Percentiles rank a stretch among this genome's conserved stretches.
phyloP scores from a whole-genome alignment of 306 rosid genomes.

The Quercus rubra region DNA sequence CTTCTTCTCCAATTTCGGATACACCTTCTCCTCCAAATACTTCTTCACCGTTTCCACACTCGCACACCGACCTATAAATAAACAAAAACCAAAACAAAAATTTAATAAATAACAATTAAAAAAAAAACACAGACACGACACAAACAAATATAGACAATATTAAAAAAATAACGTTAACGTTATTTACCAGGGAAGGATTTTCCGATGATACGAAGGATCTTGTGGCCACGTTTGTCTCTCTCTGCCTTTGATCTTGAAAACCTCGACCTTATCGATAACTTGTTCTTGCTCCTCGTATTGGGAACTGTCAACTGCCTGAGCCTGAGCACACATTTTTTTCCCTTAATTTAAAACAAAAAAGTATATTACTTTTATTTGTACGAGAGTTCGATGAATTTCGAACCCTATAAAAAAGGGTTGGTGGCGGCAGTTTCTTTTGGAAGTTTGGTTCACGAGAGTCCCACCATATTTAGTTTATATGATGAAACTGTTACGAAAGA shows the following conservation, averaged over 20 bases:
- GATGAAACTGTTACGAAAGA: background rate
- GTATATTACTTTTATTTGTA: background rate
- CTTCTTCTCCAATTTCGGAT: constrained; percentile 55
- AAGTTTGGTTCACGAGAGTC: background rate
- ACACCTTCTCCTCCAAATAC: constrained; percentile 67
- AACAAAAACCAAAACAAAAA: background rate
- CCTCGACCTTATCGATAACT: constrained; percentile 55
- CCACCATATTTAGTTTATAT: too few relatives aligned
- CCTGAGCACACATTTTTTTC: constrained; percentile 28
- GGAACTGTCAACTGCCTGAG: constrained; percentile 18
- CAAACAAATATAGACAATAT: background rate
- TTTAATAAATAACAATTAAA: background rate
- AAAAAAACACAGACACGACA: background rate
- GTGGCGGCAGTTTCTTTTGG: too few relatives aligned
- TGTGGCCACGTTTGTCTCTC: constrained; percentile 79
- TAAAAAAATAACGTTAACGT: too few relatives aligned
- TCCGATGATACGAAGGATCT: constrained; percentile 72
- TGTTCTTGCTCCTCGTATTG: constrained; percentile 43
- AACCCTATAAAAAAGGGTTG: too few relatives aligned
- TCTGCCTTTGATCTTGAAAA: constrained; percentile 76
- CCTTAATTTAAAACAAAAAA: too few relatives aligned
- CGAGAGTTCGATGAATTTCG: background rate
- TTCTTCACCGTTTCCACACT: constrained; percentile 60
- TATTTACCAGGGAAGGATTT: constrained; percentile 77
- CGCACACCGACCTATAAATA: constrained; percentile 51